Conservation (phyloP, 2,329 filamentous ascomycete genomes). For the Trichoderma citrinoviride region DNA sequence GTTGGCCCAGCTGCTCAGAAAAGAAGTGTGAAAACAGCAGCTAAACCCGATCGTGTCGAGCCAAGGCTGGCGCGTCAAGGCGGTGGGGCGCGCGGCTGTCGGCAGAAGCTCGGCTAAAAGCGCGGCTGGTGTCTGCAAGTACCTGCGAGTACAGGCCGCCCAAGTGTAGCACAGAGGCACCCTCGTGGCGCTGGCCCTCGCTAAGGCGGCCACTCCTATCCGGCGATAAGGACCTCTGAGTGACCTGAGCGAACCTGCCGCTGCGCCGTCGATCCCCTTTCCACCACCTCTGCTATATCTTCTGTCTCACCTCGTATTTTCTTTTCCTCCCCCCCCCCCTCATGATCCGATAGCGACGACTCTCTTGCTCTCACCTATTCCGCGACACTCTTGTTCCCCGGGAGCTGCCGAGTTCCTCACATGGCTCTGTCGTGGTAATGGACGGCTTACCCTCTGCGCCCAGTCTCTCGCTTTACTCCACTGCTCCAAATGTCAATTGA, state of each 20-base stretch:
- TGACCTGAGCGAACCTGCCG: neutral
- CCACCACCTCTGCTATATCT: neutral
- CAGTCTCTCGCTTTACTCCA: conserved; percentile 9
- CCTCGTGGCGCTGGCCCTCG: neutral
- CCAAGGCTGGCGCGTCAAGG: conserved; percentile 8
- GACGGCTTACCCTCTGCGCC: neutral
- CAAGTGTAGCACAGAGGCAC: neutral
- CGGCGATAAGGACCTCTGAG: neutral
- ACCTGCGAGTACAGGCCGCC: neutral
- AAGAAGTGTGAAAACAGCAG: neutral
- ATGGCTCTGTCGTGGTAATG: conserved; percentile 17
- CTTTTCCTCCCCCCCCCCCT: neutral
- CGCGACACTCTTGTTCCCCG: neutral
- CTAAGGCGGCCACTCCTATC: conserved; percentile 14
- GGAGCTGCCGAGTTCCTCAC: neutral
- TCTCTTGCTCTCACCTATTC: neutral
- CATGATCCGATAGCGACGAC: neutral
- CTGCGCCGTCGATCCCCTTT: conserved; percentile 13
- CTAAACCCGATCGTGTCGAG: neutral
- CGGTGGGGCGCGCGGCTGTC: conserved; percentile 11
- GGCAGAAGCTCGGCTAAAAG: conserved; percentile 13
- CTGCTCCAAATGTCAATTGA: conserved; percentile 11
- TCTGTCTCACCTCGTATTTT: neutral
- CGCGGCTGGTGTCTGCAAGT: neutral
- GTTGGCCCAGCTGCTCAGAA: neutral